Conservation (phyloP, 257 asterid genomes). For the Linaria vulgaris region DNA sequence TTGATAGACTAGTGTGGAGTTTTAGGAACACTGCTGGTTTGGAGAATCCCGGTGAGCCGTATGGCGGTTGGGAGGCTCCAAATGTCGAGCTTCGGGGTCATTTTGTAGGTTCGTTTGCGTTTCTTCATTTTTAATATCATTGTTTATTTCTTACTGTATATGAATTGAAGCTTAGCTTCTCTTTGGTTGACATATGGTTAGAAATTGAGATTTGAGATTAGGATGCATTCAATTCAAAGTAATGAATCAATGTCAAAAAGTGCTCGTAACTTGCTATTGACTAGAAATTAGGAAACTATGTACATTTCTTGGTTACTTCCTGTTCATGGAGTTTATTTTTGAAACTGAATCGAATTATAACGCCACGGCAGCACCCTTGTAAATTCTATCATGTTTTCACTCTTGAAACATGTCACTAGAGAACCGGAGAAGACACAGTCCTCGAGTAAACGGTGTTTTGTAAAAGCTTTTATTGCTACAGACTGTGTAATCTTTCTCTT, state of each 20-base stretch:
- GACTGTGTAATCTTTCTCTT: background rate
- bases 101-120: conserved; percentile 71
- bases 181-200: background rate
- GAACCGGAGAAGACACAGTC: no score
- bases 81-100: conserved; percentile 82
- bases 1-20: conserved; percentile 84
- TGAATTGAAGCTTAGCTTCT: background rate
- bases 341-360: no score
- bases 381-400: no score
- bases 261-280: background rate
- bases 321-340: background rate
- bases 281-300: no score
- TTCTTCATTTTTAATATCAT: background rate
- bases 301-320: no score
- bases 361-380: no score
- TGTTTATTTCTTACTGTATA: background rate
- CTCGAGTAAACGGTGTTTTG: background rate
- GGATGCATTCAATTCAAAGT: background rate
- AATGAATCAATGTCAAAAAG: background rate
- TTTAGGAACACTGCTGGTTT: conserved; percentile 79
- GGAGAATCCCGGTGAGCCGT: conserved; percentile 66
- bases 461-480: no score
- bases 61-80: conserved; percentile 93
- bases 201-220: conserved; percentile 2
- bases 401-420: no score